Percentiles rank a stretch among this genome's conserved stretches.
Conservation (phyloP, 2,329 filamentous ascomycete species). For the Pyricularia grisea region DNA sequence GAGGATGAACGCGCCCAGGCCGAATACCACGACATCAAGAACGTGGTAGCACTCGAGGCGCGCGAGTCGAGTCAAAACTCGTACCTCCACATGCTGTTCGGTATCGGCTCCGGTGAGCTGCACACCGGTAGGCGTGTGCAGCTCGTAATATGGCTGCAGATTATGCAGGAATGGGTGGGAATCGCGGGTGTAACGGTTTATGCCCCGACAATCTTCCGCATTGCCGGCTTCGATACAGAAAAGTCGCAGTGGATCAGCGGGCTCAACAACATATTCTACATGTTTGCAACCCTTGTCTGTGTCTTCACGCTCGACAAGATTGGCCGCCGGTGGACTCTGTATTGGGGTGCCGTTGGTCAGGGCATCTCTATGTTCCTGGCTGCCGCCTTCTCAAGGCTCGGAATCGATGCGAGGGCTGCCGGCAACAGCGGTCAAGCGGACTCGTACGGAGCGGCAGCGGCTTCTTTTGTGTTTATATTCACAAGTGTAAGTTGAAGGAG, state of each 20-base stretch:
- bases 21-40: slow-evolving; percentile 61
- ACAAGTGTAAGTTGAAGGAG: slow-evolving; percentile 22
- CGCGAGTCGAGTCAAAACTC: slow-evolving; percentile 47
- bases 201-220: slow-evolving; percentile 50
- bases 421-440: slow-evolving; percentile 34
- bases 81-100: slow-evolving; percentile 59
- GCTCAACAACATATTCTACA: slow-evolving; percentile 28
- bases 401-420: slow-evolving; percentile 27
- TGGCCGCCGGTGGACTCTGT: slow-evolving; percentile 59
- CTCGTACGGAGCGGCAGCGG: slow-evolving; percentile 53
- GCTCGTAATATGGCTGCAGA: slow-evolving; percentile 62
- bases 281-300: slow-evolving; percentile 7
- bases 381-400: slow-evolving; percentile 46
- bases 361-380: slow-evolving; percentile 60
- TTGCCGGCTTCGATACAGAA: slow-evolving; percentile 52
- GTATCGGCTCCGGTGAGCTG: slow-evolving; percentile 53
- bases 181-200: slow-evolving; percentile 61
- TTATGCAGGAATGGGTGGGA: slow-evolving; percentile 61
- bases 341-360: slow-evolving; percentile 56
- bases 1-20: slow-evolving; percentile 37
- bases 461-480: slow-evolving; percentile 62
- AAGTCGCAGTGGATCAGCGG: slow-evolving; percentile 50
- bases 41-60: slow-evolving; percentile 52
- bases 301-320: slow-evolving; percentile 63
- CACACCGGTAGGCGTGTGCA: slow-evolving; percentile 60